Percentiles rank a stretch among this genome's conserved stretches.
Conservation (phyloP, 2,329 filamentous ascomycete genomes). For the Fusarium pseudocircinatum region DNA sequence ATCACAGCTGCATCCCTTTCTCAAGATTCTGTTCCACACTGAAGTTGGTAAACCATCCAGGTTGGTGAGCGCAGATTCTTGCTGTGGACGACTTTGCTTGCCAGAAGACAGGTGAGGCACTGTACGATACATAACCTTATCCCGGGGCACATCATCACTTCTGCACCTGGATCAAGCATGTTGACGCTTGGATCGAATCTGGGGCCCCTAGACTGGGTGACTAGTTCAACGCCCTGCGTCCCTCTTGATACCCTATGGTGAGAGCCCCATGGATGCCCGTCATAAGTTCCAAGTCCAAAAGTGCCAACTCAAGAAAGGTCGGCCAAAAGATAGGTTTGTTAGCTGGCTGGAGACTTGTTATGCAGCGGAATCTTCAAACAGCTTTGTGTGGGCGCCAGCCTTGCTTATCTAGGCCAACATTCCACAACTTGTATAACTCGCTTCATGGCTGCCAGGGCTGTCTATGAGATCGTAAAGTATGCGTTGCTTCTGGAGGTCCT, state of each 20-base stretch:
- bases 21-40: background rate
- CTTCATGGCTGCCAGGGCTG: background rate
- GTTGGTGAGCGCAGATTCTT: background rate
- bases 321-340: background rate
- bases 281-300: background rate
- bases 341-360: background rate
- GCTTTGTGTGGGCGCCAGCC: background rate
- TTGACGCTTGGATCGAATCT: conserved; percentile 6
- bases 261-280: background rate
- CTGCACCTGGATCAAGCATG: conserved; percentile 28
- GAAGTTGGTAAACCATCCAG: background rate
- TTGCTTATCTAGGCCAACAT: background rate
- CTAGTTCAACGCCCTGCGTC: conserved; percentile 30
- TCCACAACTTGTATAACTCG: background rate
- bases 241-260: background rate
- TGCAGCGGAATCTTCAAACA: conserved; percentile 15
- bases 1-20: background rate
- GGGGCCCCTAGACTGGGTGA: background rate
- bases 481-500: background rate
- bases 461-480: background rate
- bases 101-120: background rate
- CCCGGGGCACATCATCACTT: conserved; percentile 24
- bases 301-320: background rate
- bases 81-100: background rate
- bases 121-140: conserved; percentile 1